Evolutionary conservation across 2,329 filamentous ascomycete genomes (phyloP).

Genomic region (Sphaerostilbella broomeana): DNA sequence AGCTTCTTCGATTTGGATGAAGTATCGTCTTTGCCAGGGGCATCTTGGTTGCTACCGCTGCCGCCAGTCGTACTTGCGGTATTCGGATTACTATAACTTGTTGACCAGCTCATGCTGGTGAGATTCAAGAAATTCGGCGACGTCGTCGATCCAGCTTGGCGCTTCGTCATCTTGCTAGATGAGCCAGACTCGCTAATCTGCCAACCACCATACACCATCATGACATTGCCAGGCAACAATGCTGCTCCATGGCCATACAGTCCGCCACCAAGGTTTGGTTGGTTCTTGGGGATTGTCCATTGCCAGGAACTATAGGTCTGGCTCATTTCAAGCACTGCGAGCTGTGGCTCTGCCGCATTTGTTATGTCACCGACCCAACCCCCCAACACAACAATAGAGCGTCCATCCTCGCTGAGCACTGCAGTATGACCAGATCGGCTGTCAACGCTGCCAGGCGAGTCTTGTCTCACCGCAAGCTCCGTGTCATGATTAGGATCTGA

Average conservation of each 20-base stretch:
- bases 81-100: slow-evolving; percentile 43
- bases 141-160: slow-evolving; percentile 23
- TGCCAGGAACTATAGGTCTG: slow-evolving; percentile 68
- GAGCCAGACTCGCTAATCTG: slow-evolving; percentile 33
- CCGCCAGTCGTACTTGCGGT: slow-evolving; percentile 2
- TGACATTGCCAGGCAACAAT: slow-evolving; percentile 58
- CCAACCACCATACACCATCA: slow-evolving; percentile 62
- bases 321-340: slow-evolving; percentile 70
- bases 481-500: slow-evolving; percentile 30
- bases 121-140: slow-evolving; percentile 48
- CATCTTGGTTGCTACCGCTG: slow-evolving; percentile 14
- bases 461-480: slow-evolving; percentile 45
- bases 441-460: slow-evolving; percentile 48
- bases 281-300: slow-evolving; percentile 57
- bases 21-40: slow-evolving; percentile 18
- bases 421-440: slow-evolving; percentile 86
- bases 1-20: slow-evolving; percentile 28
- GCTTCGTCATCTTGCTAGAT: slow-evolving; percentile 27
- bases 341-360: slow-evolving; percentile 72
- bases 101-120: slow-evolving; percentile 48
- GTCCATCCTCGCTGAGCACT: slow-evolving; percentile 71
- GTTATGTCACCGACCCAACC: slow-evolving; percentile 85
- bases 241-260: slow-evolving; percentile 59
- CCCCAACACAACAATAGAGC: slow-evolving; percentile 70
- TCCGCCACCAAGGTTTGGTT: slow-evolving; percentile 36